Base-by-base conservation (phyloP, 257 asterid species). In the Plectranthus barbatus region DNA sequence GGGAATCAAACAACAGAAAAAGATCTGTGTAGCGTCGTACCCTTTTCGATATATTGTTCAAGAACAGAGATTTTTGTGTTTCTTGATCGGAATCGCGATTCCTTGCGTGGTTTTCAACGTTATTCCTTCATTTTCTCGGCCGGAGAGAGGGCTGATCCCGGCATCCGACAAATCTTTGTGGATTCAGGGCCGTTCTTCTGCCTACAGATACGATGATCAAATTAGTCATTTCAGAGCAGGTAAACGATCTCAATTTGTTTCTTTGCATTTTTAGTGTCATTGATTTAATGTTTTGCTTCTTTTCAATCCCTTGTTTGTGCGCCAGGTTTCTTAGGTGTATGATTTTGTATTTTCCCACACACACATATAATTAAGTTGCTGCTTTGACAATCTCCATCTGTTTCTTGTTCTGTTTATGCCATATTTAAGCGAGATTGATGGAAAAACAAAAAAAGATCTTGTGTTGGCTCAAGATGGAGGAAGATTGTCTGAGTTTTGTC, bases 21-120 rank as follows among this genome's bases (percentile, higher is more conserved):
- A 21, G 19, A 4, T 36, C 21, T 71, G 34, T 24, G 55, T 61
- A 1, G 57, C 60, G 10, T 52, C 60, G 10, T 52, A 62, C 78
- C 75, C 83, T 65, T 60, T 76, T 62, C 69, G 49, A 60, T 90
- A 90, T 63, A 72, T 84, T 19, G 7, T 83, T 49, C 74, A 58
- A 60, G 82, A 84, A 56, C 91, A 89, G 5, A 79, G 95, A 67
- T 64, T 84, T 18, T 57, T 69, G 13, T 86, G 86, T 56, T 72
- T 88, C 8, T 49, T 85, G 45, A 45, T 80, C 9, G 96, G 96
- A 12, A 56, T 85, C 34, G 72, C 73, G 33, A 71, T 80, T 24
- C 71, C 94, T 0, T 72, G 69, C 46, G 39, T 69, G 9, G 36
- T 76, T 12, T 77, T 79, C 72, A n/a, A 62, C 21, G 18, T 69